Evolutionary conservation across 73 alveolate genomes (phyloP), one percentile per base, ranked within the genome.

Genomic region (Durusdinium trenchii): DNA sequence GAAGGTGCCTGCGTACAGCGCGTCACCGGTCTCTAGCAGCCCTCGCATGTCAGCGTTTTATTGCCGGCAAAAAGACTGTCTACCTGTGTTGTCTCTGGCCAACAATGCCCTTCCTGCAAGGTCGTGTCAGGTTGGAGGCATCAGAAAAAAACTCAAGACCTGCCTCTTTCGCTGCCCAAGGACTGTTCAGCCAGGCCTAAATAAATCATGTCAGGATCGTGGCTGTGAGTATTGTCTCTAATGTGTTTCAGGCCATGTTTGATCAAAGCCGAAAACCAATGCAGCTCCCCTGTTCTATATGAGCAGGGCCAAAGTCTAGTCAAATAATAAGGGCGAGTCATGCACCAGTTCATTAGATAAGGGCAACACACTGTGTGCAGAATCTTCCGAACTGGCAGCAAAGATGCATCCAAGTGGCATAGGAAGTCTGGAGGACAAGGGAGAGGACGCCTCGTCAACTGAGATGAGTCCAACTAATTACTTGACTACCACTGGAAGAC

Each of bases 381-480:
- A 64, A 40, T 10, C 36, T 30, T 20, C 5, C 43, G 10, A 14
- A 64, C 38, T 6, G 26, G 78, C 14, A 30, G 20, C 35, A 32
- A 46, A n/a, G 9, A 26, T 60, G 42, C 64, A 35, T 81, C n/a
- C 67, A 45, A 62, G 95, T 14, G 12, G 23, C 95, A 3, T 50
- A 28, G 35, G 96, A 67, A 52, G 96, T 90, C 96, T 67, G 96
- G 54, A 67, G 86, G 54, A 90, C 45, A 7, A 90, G 96, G 75
- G 52, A 73, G 40, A 45, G 32, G 96, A 26, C 86, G 62, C 87
- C 87, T 90, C 73, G 42, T 43, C 40, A 23, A 42, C 36, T 2
- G 43, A 20, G n/a, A n/a, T n/a, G n/a, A n/a, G n/a, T n/a, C n/a
- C n/a, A n/a, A n/a, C n/a, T 64, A 6, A 5, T 30, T 40, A 20